Evolutionary conservation across 768 basidiomycete genomes (phyloP), one percentile per base, ranked within the genome.

Genomic region (Leccinellum rugosiceps): DNA sequence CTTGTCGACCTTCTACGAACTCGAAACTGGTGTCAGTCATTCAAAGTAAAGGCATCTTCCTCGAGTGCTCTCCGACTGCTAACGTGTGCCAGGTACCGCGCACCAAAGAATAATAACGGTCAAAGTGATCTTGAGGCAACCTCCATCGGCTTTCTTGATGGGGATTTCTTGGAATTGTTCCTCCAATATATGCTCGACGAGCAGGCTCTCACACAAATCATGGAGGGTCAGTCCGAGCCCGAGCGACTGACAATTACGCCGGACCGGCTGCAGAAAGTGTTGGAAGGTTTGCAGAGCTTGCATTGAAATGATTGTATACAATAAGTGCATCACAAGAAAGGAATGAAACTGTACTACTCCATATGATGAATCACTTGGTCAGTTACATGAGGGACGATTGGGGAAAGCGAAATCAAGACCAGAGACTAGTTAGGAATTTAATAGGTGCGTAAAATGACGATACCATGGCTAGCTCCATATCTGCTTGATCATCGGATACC

Each of bases 91-190:
- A 94, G 92, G 60, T 91, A 81, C 70, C 81, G 93, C 52, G 77
- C 88, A 0, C 91, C 92, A 0, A 83, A 82, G 60, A 82, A 76
- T 38, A 74, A 75, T 0, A 68, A 74, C 23, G 84, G 87, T 7
- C 76, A 77, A 23, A 84, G 80, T 50, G 88, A 90, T 63, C 76
- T 79, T 8, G 81, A 86, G 31, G 63, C 71, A 26, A 63, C 79
- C 1, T 79, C 88, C 2, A 79, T 78, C 41, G 93, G 92, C 15
- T 94, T 97, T 78, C 76, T 97, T 28, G 94, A 97, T 59, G 94
- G 94, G 1, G 88, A 92, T 66, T 90, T 94, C 61, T 67, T 97
- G 19, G 90, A 94, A 70, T 73, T 76, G 19, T 85, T 89, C 69
- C 76, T 87, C 52, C 72, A 71, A 17, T 74, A 78, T 49, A 67